Percentiles rank a stretch among this genome's conserved stretches.
These are phyloP conservation scores for Omphalea diandra DNA, from an alignment of 441 rosid genomes.

Conservation along the genomic window DNA sequence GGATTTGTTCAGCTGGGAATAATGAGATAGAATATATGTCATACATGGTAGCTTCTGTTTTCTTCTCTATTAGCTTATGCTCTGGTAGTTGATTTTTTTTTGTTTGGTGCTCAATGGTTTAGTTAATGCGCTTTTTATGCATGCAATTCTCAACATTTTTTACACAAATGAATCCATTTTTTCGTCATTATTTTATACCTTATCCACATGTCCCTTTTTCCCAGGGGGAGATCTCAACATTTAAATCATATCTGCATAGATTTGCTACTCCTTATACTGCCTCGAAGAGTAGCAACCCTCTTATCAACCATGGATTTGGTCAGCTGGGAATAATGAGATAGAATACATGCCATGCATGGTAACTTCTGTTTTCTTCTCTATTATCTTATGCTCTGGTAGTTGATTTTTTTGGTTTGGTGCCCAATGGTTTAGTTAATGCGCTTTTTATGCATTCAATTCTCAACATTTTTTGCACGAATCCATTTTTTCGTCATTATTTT, in stretches of 20 bases:
- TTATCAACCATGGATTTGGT: not conserved
- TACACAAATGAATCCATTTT: not conserved
- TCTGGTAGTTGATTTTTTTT: not conserved
- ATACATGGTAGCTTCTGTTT: not conserved
- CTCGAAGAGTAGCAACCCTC: slow-evolving; percentile 41
- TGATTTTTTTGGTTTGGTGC: not conserved
- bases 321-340: no score
- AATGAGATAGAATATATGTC: no score
- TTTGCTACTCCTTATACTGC: slow-evolving; percentile 42
- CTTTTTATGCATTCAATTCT: not conserved
- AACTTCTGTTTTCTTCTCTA: not conserved
- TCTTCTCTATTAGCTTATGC: not conserved
- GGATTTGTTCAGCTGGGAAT: not conserved
- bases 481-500: not conserved
- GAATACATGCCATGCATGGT: no score
- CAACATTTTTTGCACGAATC: not conserved
- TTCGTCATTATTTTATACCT: not conserved
- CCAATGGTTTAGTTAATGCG: no score
- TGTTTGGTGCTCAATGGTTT: no score
- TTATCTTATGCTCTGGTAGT: not conserved
- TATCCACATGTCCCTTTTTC: not conserved
- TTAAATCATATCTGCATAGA: slow-evolving; percentile 43
- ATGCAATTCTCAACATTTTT: not conserved
- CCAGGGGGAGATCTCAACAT: slow-evolving; percentile 47
- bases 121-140: no score